These are phyloP conservation scores for Pyrus pyrifolia DNA, from an alignment of 306 rosid genomes.

Conservation along the genomic window DNA sequence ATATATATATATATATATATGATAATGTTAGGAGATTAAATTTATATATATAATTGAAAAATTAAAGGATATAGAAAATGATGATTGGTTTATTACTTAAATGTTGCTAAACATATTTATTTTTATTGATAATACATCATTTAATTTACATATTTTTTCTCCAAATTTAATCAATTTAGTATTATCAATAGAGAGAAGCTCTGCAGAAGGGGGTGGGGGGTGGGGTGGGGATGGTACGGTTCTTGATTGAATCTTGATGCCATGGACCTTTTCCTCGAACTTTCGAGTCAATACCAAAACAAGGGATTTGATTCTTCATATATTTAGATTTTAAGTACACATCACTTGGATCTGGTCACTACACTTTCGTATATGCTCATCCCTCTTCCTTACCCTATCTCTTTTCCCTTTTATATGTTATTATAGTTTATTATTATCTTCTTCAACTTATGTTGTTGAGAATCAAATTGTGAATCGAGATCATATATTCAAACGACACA, in stretches of 20 bases:
- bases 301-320: slow-evolving; percentile 22
- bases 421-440: not conserved
- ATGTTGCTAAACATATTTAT: rapidly evolving
- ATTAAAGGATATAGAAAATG: rapidly evolving
- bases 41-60: no score
- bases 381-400: slow-evolving; percentile 3
- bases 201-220: no score
- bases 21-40: no score
- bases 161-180: no score
- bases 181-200: no score
- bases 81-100: no score
- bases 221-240: slow-evolving; percentile 17
- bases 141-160: no score
- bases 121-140: no score
- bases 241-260: slow-evolving; percentile 7
- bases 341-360: slow-evolving; percentile 72
- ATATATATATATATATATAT: no score
- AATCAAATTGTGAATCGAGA: no score
- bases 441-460: not conserved
- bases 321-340: slow-evolving; percentile 12
- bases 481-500: not conserved
- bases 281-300: slow-evolving; percentile 7
- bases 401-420: not conserved
- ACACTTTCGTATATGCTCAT: slow-evolving; percentile 17
- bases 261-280: slow-evolving; percentile 23